A percentile compares a stretch with the other conserved stretches of the same genome.
Evolutionary conservation across 2,329 filamentous ascomycete species (phyloP).

Genomic region (Rhynchosporium agropyri): DNA sequence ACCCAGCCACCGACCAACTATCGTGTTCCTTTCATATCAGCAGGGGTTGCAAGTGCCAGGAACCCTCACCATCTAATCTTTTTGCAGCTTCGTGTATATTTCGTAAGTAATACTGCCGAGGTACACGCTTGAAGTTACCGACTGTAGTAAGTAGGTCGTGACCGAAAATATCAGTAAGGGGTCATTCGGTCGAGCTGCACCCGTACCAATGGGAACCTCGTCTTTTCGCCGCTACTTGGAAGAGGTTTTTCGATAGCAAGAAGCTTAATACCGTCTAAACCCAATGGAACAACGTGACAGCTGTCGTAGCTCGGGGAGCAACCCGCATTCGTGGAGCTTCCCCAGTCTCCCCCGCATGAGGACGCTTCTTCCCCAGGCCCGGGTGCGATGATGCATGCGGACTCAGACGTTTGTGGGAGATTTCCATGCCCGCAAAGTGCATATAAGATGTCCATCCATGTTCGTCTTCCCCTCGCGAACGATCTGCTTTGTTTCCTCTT

Average conservation of each 20-base stretch:
- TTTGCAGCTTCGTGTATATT: not conserved
- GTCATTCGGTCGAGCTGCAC: not conserved
- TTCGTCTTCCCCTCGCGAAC: conserved; percentile 2
- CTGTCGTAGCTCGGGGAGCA: conserved; percentile 1
- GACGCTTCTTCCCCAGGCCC: not conserved
- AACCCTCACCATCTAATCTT: not conserved
- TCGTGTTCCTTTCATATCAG: not conserved
- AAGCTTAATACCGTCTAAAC: not conserved
- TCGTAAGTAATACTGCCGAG: not conserved
- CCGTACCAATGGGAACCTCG: conserved; percentile 17
- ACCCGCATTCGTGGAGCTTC: conserved; percentile 21
- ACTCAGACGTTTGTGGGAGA: not conserved
- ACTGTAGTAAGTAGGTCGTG: not conserved
- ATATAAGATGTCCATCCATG: conserved; percentile 2
- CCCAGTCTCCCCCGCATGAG: conserved; percentile 21
- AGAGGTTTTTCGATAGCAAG: not conserved
- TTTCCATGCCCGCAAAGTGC: not conserved
- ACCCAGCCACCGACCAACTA: conserved; percentile 1
- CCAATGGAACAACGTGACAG: conserved; percentile 14
- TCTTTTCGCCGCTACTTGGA: not conserved
- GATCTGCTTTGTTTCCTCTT: not conserved
- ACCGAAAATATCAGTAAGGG: not conserved
- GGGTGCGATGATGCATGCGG: not conserved
- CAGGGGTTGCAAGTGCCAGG: not conserved
- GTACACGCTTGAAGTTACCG: not conserved